Percentiles rank a stretch among this genome's conserved stretches.
phyloP scores from a whole-genome alignment of 2,329 filamentous ascomycete genomes.

The Dryadomyces quercivorus region DNA sequence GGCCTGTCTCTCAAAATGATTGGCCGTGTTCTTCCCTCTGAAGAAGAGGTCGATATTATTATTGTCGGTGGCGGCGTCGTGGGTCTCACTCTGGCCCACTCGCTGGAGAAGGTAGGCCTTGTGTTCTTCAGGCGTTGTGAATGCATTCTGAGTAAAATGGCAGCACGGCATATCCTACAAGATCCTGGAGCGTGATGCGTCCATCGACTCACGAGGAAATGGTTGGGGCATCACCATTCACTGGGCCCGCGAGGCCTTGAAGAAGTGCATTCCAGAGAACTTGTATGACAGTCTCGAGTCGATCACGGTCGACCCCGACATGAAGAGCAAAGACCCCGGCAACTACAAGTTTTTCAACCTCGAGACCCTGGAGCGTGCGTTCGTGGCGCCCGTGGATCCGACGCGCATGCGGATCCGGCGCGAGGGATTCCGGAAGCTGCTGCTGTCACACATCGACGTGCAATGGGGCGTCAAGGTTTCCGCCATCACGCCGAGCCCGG shows the following conservation, averaged over 20 bases:
- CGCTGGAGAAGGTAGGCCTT: background rate
- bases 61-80: background rate
- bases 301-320: background rate
- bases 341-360: too few species aligned
- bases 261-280: background rate
- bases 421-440: too few species aligned
- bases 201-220: background rate
- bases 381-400: too few species aligned
- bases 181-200: background rate
- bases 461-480: too few species aligned
- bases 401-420: too few species aligned
- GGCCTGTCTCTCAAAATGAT: too few species aligned
- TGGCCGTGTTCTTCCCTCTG: too few species aligned
- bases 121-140: background rate
- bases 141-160: background rate
- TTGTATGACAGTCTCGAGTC: background rate
- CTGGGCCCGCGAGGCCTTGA: background rate
- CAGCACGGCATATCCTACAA: background rate
- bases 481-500: too few species aligned
- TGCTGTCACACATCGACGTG: too few species aligned
- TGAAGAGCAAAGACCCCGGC: too few species aligned
- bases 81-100: background rate
- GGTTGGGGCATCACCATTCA: background rate
- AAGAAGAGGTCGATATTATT: background rate
- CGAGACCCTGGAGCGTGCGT: too few species aligned